Base-by-base conservation (phyloP, 148 eudicot species). In the Spergularia bocconei region DNA sequence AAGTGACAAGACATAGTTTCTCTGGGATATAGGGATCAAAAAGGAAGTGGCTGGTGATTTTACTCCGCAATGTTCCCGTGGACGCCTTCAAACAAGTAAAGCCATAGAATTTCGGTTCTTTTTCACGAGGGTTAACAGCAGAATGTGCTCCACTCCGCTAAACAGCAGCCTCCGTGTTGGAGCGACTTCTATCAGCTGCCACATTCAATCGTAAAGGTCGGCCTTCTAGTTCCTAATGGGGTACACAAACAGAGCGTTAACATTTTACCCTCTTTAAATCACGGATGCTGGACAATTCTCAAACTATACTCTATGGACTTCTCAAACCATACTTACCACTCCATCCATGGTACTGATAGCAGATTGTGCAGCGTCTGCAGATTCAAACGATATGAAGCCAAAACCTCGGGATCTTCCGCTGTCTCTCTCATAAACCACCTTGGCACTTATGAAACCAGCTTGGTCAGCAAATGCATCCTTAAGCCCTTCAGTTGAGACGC, bases 391-490 rank as follows among this genome's bases (percentile, higher is more conserved):
- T 69, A 94, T 60, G 70, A 94, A 94, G 44, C 98, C 98, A 75
- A 85, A 94, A 41, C 98, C 97, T 78, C 97, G 87, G 20, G 96
- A 91, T 82, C 90, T 88, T 72, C 93, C 93, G 15, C 84, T 74
- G 7, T 81, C 92, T 84, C 89, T 88, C 20, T 91, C 97, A 39
- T 82, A 94, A 21, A 91, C 77, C 74, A 94, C 90, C 86, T 88
- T 91, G 77, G 97, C 96, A 71, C 96, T 89, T 77, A 86, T 10
- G 14, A 88, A 81, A 66, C 96, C 97, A 6, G 93, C 86, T 63
- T 86, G 89, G 60, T 81, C 83, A 0, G 83, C 81, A 79, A 94
- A 94, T 55, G 83, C 86, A 20, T 91, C 91, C 79, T 52, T 81
- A 20, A 94, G 96, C 65, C 79, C 91, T 78, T 91, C 83, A 52